Base-by-base conservation (phyloP, 495 filamentous ascomycete genomes). In the Bathelium albidoporum region DNA sequence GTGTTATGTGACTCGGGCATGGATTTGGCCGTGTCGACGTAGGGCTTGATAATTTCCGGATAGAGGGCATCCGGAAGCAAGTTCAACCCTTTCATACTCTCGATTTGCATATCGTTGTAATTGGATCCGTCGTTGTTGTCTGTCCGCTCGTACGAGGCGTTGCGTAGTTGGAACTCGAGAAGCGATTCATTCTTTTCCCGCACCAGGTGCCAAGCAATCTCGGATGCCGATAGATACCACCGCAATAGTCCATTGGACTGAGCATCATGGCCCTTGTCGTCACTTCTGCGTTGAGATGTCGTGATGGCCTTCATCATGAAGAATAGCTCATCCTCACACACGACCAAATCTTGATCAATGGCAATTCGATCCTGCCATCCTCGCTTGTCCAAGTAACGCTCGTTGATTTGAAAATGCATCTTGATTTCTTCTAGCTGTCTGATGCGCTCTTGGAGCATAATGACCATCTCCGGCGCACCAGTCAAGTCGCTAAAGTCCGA, bases 251-350 rank as follows among this genome's bases (percentile, higher is more conserved):
- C 91, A 68, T 82, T 92, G 49, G 85, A 85, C 66, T 89, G 82
- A 1, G 81, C 82, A 65, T 75, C 69, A 60, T 84, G 75, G 29
- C 73, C 74, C 7, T 83, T 81, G 58, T 89, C 91, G 62, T 95
- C 89, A 53, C 84, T 84, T 70, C 91, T 93, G 62, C 91, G 78
- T 71, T 99, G 94, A 10, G 91, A 91, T 2, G 92, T 93, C 0
- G 93, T 99, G 74, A 99, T 97, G 24, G 94, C 94, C 69, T 99
- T 97, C 95, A 97, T 97, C 82, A 97, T 88, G 78, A 99, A 99
- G 79, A 99, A 99, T 36, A 99, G 76, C 75, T 99, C 95, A 70
- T 99, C 95, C 71, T 97, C 95, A 70, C 89, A 97, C 58, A 82
- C 84, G 20, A 89, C 82, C 61, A 99, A 78, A 70, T 99, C 94